Base-by-base conservation (phyloP, 2,329 filamentous ascomycete species). In the Alternaria triticimaculans region DNA sequence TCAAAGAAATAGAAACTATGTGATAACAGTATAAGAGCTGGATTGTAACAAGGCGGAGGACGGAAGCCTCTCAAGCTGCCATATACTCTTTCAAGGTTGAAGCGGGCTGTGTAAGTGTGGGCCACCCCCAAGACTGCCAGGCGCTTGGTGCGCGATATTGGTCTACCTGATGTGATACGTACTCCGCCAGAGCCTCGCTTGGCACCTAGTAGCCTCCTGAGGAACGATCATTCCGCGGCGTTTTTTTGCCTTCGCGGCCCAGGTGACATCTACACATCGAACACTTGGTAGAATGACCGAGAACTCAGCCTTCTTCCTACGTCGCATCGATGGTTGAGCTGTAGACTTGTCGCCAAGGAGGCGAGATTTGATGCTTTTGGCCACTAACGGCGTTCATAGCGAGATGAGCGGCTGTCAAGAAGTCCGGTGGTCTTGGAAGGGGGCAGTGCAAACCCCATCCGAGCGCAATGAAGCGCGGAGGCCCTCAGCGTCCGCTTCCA, bases 51-150 rank as follows among this genome's bases (percentile, higher is more conserved):
- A 30, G 15, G n/a, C 55, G 55, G 48, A 55, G 54, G 46, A 56
- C 58, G 58, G 9, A 41, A 41, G 37, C 60, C 48, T 48, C 44
- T 23, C 46, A 18, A 46, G 64, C 43, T 53, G 23, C 61, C 66
- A 67, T 68, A 68, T 68, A 68, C 50, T 58, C 37, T 41, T 41
- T 41, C 37, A 41, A 41, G 37, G 37, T 41, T 30, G 21, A 51
- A n/a, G 41, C 56, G 62, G 67, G 67, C 67, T 69, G 67, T 69
- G 67, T 68, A 64, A 48, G 20, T 50, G 28, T 62, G 48, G 64
- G 59, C 58, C 63, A 30, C 45, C 55, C 33, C 55, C 44, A 66
- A 58, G 58, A 58, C 33, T 49, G 43, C 56, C 60, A 33, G 61
- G 58, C 60, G 61, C 67, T 69, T 67, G 60, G 67, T 66, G 60